Percentiles rank a stretch among this genome's conserved stretches.
phyloP scores from a whole-genome alignment of 1,139 yeast species.

The Pichia sp. region DNA sequence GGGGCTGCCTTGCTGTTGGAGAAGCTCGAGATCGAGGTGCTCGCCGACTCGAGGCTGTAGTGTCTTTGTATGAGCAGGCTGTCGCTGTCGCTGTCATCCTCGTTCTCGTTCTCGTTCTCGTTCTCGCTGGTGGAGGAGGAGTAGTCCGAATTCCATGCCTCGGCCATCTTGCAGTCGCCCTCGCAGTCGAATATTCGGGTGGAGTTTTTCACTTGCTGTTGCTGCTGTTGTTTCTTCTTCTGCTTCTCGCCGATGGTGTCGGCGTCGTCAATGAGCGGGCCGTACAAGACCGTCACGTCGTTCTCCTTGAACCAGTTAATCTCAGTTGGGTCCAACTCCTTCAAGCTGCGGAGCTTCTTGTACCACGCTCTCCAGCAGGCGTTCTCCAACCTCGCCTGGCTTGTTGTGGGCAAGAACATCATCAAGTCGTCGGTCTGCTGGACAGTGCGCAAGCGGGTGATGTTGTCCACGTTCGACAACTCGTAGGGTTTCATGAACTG shows the following conservation, averaged over 20 bases:
- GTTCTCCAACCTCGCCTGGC: constrained; percentile 62
- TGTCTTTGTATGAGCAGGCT: constrained; percentile 11
- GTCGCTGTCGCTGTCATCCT: constrained; percentile 8
- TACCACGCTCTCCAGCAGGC: constrained; percentile 90
- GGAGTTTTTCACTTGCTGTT: background rate
- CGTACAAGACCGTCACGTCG: constrained; percentile 80
- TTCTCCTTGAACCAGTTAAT: constrained; percentile 79
- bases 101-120: constrained; percentile 8
- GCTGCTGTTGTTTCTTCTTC: background rate
- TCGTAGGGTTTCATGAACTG: constrained; percentile 32
- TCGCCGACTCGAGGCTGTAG: constrained; percentile 7
- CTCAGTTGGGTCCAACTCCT: constrained; percentile 66
- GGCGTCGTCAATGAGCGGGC: constrained; percentile 44
- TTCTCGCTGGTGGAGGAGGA: constrained; percentile 1
- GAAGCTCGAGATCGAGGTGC: constrained; percentile 4
- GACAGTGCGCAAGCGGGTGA: constrained; percentile 21
- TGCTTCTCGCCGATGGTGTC: constrained; percentile 2
- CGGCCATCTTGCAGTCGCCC: background rate
- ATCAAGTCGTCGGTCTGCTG: constrained; percentile 31
- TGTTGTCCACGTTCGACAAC: constrained; percentile 27
- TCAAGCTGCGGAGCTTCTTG: constrained; percentile 61
- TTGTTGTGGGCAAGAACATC: constrained; percentile 32
- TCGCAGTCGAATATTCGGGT: background rate
- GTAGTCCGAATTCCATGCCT: constrained; percentile 5
- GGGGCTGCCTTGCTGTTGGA: background rate